Base-by-base conservation (phyloP, 805 yeast species). In the Ogataea pini region DNA sequence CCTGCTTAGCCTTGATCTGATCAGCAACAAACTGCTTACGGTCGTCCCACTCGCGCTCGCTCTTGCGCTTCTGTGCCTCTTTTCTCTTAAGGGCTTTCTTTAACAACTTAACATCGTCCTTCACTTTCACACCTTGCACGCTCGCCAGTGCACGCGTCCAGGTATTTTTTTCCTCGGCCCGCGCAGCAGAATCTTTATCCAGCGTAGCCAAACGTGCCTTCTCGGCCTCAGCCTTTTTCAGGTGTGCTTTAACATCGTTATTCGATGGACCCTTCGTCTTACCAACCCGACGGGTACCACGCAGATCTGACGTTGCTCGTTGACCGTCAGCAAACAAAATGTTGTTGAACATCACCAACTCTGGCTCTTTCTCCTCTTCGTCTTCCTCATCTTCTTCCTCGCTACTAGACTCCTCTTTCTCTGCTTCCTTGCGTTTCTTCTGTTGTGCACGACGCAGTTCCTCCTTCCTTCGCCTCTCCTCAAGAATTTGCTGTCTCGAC, bases 21-120 rank as follows among this genome's bases (percentile, higher is more conserved):
- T 84, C 87, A 49, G 80, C 80, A 12, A 94, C 96, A 31, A 77
- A 77, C 58, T 84, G 86, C 64, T 87, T 85, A 56, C 99, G 80
- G 44, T 92, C 97, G 55, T 72, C 78, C 99, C 99, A 94, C 68
- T 92, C 96, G 44, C 81, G 72, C 60, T 89, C 96, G 49, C 95
- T 85, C 72, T 84, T 88, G 62, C 87, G 79, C 74, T 94, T 94
- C 62, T 78, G 77, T 52, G 86, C 82, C 59, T 89, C 92, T 64
- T 89, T 88, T 59, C 86, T 78, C 72, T 86, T 90, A 52, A 92
- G 68, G 2, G 97, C 88, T 67, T 89, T 92, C 61, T 84, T 85
- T 68, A 94, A 77, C 58, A 94, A 71, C 62, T 82, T 84, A 65
- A 92, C 98, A 67, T 92, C 95, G 68, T 94, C 97, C 59, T 86